Conservation (phyloP, 768 basidiomycete genomes). For the Boletus sensibilis region DNA sequence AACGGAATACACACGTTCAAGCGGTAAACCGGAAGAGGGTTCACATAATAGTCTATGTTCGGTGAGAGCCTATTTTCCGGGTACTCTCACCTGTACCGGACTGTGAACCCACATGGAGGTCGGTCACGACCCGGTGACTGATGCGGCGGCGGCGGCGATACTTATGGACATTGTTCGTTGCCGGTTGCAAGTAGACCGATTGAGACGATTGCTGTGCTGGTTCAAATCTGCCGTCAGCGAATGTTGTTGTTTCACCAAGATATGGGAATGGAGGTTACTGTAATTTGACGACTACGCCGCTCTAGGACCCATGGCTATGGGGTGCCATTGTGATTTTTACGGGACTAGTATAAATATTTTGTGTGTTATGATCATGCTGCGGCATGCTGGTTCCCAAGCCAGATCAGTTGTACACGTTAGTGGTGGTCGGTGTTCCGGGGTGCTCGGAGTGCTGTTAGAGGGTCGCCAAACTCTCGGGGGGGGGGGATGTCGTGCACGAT, state of each 20-base stretch:
- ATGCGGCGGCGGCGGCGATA: neutral
- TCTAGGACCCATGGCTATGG: constrained; percentile 9
- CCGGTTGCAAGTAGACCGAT: neutral
- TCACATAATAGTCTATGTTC: neutral
- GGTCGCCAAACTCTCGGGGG: no score
- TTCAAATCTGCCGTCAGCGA: constrained; percentile 18
- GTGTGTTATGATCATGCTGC: neutral
- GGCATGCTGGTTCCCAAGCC: neutral
- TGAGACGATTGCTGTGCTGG: constrained; percentile 13
- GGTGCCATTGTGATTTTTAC: neutral
- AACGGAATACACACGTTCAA: neutral
- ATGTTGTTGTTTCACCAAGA: constrained; percentile 17
- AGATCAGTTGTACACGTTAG: neutral
- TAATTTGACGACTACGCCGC: constrained; percentile 22
- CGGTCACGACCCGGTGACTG: neutral
- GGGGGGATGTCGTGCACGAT: no score
- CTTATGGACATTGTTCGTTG: constrained; percentile 3
- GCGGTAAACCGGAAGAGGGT: neutral
- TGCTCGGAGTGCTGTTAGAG: neutral
- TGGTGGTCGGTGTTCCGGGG: neutral
- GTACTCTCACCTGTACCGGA: neutral
- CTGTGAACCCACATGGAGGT: neutral
- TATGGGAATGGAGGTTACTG: constrained; percentile 24
- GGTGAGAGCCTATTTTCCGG: neutral
- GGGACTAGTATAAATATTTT: neutral